These are phyloP conservation scores for Lentinula aciculospora DNA, from an alignment of 768 basidiomycete genomes.

Conservation along the genomic window DNA sequence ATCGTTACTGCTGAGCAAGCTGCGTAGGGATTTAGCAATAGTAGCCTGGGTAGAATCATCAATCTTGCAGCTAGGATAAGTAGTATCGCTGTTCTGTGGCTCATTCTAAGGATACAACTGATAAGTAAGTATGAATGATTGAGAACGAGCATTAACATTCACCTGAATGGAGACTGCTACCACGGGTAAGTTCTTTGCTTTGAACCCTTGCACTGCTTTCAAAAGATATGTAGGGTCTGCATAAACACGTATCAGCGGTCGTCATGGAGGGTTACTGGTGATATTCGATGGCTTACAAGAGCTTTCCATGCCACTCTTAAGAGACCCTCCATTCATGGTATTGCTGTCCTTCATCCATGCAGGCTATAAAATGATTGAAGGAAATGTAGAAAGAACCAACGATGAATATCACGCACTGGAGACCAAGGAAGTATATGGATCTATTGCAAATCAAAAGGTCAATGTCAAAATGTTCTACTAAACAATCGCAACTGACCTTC, in stretches of 20 bases:
- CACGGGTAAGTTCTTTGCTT: slow-evolving; percentile 48
- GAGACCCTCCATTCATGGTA: slow-evolving; percentile 62
- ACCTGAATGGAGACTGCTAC: slow-evolving; percentile 60
- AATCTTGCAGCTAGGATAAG: slow-evolving; percentile 39
- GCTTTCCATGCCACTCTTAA: slow-evolving; percentile 42
- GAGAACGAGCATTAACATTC: background rate
- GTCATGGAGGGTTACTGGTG: background rate
- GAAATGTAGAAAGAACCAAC: background rate
- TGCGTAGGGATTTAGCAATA: slow-evolving; percentile 35
- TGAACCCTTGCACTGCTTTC: slow-evolving; percentile 70
- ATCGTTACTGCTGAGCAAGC: slow-evolving; percentile 38
- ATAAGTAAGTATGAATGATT: background rate
- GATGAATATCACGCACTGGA: slow-evolving; percentile 38
- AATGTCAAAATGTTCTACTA: background rate
- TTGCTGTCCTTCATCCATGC: slow-evolving; percentile 73
- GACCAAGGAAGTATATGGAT: slow-evolving; percentile 71
- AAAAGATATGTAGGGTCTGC: slow-evolving; percentile 69
- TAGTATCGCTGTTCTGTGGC: slow-evolving; percentile 15
- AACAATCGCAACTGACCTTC: background rate
- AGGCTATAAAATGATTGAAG: slow-evolving; percentile 36
- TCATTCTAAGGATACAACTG: slow-evolving; percentile 15
- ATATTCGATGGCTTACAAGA: slow-evolving; percentile 34
- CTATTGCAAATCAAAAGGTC: slow-evolving; percentile 18
- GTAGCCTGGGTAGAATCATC: slow-evolving; percentile 32
- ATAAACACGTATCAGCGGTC: background rate